Percentiles rank a stretch among this genome's conserved stretches.
These are phyloP conservation scores for Plasmodium gonderi DNA, from an alignment of 169 alveolate species.

Conservation along the genomic window DNA sequence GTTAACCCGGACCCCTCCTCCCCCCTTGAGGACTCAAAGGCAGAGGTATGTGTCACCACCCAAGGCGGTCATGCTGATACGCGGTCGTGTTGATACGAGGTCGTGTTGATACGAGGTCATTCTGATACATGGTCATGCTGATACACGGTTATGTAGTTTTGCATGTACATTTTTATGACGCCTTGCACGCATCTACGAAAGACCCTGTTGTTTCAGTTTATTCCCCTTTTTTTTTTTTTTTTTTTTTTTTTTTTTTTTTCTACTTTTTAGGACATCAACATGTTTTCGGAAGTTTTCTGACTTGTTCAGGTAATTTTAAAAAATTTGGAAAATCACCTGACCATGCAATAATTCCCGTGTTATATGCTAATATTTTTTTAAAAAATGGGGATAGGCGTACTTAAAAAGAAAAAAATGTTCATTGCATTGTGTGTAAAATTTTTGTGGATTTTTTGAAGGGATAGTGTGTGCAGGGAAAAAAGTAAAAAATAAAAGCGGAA, in stretches of 20 bases:
- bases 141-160: too few relatives aligned
- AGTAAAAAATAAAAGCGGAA: too few relatives aligned
- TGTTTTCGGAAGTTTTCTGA: conserved; percentile 48
- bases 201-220: not conserved
- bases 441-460: too few relatives aligned
- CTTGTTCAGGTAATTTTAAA: not conserved
- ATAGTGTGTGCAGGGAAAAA: too few relatives aligned
- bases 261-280: conserved; percentile 44
- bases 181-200: not conserved
- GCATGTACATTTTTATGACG: too few relatives aligned
- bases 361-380: too few relatives aligned
- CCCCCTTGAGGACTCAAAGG: conserved; percentile 15
- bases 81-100: too few relatives aligned
- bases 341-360: not conserved
- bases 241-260: not conserved
- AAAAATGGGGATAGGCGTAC: too few relatives aligned
- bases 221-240: not conserved
- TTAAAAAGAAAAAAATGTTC: too few relatives aligned
- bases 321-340: not conserved
- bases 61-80: not conserved
- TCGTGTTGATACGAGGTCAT: too few relatives aligned
- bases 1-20: not conserved
- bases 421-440: too few relatives aligned
- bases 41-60: conserved; percentile 12
- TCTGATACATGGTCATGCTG: too few relatives aligned